A percentile compares a stretch with the other conserved stretches of the same genome.
Conservation (phyloP, 176 grass and related monocot genomes). For the Raddia guianensis region DNA sequence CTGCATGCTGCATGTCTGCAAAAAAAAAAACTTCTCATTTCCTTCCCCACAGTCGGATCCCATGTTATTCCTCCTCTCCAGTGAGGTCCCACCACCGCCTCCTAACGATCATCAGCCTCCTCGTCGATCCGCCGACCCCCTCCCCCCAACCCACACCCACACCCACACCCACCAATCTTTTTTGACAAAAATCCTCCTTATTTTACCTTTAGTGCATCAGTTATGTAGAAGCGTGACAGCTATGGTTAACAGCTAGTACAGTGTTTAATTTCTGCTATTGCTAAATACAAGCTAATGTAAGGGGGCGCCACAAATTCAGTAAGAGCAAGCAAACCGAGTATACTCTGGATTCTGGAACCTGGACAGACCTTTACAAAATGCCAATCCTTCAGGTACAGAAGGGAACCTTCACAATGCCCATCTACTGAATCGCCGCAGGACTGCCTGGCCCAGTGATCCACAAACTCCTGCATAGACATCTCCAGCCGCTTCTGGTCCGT, state of each 20-base stretch:
- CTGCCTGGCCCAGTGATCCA: slow-evolving; percentile 53
- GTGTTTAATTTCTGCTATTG: neutral
- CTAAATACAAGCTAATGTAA: slow-evolving; percentile 1
- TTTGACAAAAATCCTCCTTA: too few relatives aligned
- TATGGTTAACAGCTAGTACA: neutral
- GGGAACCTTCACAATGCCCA: slow-evolving; percentile 28
- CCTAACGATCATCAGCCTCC: too few relatives aligned
- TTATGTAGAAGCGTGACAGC: neutral
- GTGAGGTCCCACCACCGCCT: too few relatives aligned
- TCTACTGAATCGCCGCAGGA: slow-evolving; percentile 23
- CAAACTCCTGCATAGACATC: slow-evolving; percentile 77
- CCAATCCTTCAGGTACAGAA: slow-evolving; percentile 93
- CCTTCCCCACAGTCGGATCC: too few relatives aligned
- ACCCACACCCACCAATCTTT: too few relatives aligned
- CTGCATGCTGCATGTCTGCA: too few relatives aligned
- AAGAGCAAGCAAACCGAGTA: neutral
- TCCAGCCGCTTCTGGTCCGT: slow-evolving; percentile 80
- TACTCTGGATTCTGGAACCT: neutral
- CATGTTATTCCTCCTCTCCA: too few relatives aligned
- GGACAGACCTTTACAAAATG: slow-evolving; percentile 81
- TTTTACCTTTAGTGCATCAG: neutral
- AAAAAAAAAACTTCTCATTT: too few relatives aligned
- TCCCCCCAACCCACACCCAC: too few relatives aligned
- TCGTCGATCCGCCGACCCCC: too few relatives aligned
- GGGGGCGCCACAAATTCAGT: slow-evolving; percentile 6